Evolutionary conservation across 257 asterid genomes (phyloP).

Genomic region (Leonotis leonurus): DNA sequence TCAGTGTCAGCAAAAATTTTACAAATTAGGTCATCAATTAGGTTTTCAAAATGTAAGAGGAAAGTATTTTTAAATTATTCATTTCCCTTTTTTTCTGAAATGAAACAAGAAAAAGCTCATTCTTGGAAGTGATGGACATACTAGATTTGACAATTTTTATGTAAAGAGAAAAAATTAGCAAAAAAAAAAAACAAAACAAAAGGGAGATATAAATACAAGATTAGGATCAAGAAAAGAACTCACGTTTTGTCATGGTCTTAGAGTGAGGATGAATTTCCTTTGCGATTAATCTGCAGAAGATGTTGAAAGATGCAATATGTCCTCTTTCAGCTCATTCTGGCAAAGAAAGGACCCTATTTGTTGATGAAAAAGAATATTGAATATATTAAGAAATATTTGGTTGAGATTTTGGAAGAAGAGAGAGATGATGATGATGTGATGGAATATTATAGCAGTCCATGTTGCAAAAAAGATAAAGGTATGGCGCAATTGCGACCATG

Average conservation of each 20-base stretch:
- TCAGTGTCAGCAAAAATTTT: not conserved
- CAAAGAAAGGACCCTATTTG: slow-evolving; percentile 15
- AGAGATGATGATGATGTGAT: slow-evolving; percentile 4
- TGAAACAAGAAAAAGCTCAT: not conserved
- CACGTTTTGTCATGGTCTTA: slow-evolving; percentile 16
- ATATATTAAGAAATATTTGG: not conserved
- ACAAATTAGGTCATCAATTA: not conserved
- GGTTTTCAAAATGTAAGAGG: not conserved
- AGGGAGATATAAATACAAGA: not conserved
- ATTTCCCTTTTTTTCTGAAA: not conserved
- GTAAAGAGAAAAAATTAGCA: not conserved
- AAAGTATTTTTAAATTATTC: slow-evolving; percentile 8
- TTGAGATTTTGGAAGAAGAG: slow-evolving; percentile 29
- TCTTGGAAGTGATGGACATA: not conserved
- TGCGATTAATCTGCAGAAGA: not conserved
- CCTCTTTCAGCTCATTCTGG: slow-evolving; percentile 2
- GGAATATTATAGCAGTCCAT: slow-evolving; percentile 37
- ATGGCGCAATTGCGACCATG: slow-evolving; percentile 46
- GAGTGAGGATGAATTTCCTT: slow-evolving; percentile 12
- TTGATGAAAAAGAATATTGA: not conserved
- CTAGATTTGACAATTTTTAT: not conserved
- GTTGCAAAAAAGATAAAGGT: slow-evolving; percentile 39
- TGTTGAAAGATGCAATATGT: not conserved
- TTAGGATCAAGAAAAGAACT: slow-evolving; percentile 20
- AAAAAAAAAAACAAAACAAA: not conserved